Evolutionary conservation across 2,329 filamentous ascomycete genomes (phyloP), one percentile per base, ranked within the genome.

Genomic region (Clonostachys byssicola): DNA sequence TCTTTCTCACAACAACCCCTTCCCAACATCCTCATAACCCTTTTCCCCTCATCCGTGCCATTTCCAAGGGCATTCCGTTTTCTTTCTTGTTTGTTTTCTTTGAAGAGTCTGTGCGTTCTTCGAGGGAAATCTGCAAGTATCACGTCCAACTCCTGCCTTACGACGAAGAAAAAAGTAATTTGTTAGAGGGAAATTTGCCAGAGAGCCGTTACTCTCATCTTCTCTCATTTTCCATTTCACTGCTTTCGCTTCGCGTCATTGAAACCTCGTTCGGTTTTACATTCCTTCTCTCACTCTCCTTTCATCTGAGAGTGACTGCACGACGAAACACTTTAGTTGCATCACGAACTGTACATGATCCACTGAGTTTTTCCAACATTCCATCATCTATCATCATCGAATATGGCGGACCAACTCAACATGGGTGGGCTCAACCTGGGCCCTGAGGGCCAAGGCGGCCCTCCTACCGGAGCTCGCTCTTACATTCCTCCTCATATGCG

Each of bases 401-500:
- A 70, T 64, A 91, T 91, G 87, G 87, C 87, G 67, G 86, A 89
- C 62, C 85, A 92, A 76, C 80, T 94, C 61, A 89, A 90, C 76
- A 91, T 92, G 81, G 80, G 78, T 65, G 82, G 83, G 65, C 76
- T 92, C 61, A 85, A 73, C 70, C 75, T 92, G 54, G 82, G 71
- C 49, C 65, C 66, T 49, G 66, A 67, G 34, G 66, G 61, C 47
- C 54, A 58, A 43, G 61, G 64, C 47, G 56, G 60, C 42, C 56
- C 53, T 46, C 52, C 57, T 43, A 6, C 16, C 34, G 39, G 16
- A 46, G 44, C 34, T 45, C 85, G 86, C 61, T 88, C 88, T 48
- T 94, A 94, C 77, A 91, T 94, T 56, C 89, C 89, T 56, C 89
- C 89, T 68, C 89, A 94, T 70, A 83, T 92, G 77, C 85, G 89